Evolutionary conservation across 257 asterid genomes (phyloP).

Genomic region (Jaltomata sinuosa): DNA sequence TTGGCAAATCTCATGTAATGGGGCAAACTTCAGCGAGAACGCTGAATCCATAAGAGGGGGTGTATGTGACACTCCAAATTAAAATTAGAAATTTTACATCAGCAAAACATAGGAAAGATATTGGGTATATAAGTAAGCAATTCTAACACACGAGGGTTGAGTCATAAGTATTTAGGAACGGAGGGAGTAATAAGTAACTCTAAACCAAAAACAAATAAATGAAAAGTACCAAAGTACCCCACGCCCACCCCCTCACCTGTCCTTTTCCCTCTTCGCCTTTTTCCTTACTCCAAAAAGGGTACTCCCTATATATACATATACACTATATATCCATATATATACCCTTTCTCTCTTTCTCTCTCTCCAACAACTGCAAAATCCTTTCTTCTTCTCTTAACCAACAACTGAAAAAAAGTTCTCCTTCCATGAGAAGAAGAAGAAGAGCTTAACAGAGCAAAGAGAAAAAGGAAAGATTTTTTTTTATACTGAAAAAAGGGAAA

Average conservation of each 20-base stretch:
- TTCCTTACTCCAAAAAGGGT: neutral
- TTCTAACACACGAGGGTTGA: no score
- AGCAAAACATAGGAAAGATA: no score
- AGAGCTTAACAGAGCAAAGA: neutral
- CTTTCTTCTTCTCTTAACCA: neutral
- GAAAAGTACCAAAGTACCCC: no score
- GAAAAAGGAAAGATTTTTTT: neutral
- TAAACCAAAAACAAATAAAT: no score
- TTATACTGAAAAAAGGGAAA: neutral
- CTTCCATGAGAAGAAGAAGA: neutral
- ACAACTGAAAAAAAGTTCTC: neutral
- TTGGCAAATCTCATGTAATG: no score
- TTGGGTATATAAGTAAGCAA: no score
- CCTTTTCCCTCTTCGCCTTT: neutral
- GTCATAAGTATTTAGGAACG: no score
- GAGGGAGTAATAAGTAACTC: no score
- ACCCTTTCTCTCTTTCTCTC: neutral
- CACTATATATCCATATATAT: neutral
- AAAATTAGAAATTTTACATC: no score
- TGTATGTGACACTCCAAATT: no score
- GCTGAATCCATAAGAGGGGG: no score
- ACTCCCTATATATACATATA: neutral
- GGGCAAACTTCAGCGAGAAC: no score
- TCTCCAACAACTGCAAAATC: constrained; percentile 10
- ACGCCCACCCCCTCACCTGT: neutral